Evolutionary conservation across 179 eudicot genomes (phyloP), one percentile per base, ranked within the genome.

Genomic region (Silene coronaria): DNA sequence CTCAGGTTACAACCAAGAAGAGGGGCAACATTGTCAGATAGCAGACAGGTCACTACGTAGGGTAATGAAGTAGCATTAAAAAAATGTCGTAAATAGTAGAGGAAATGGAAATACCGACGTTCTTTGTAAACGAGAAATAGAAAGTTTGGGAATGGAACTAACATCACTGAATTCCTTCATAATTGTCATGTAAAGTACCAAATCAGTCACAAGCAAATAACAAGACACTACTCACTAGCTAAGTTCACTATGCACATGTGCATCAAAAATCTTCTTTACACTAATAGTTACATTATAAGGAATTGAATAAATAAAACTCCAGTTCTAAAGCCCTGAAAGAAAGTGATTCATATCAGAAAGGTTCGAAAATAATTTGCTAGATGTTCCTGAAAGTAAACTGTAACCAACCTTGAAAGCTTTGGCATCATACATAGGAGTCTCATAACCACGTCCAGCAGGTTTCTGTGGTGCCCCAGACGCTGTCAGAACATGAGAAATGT

Each of bases 331-430:
- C 34, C 28, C 22, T 10, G 5, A 11, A n/a, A 55, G 4, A 61
- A 23, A 67, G 16, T 45, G 51, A 45, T 45, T 45, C 51, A 3
- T 45, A 45, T 11, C 21, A 55, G 59, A 55, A 16, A 55, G 59
- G n/a, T 69, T 70, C 38, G 38, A 65, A 76, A 58, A 68, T 4
- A 30, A 42, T 57, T 10, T 70, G 34, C 60, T 8, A 28, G 57
- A 76, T 53, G n/a, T 17, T 17, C 42, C 10, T 53, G 16, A n/a
- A 19, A 34, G 27, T 46, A 17, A 16, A 78, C 13, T 42, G 59
- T 51, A 30, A 67, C 89, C 30, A 42, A 89, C 99, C 97, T 92
- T 89, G 51, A 76, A 66, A 65, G 88, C 36, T 64, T 90, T 94
- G 77, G 82, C 82, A 82, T 87, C 96, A 73, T 85, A 90, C 55